Conservation (phyloP, 1,284 basidiomycete species). For the Irpex rosettiformis region DNA sequence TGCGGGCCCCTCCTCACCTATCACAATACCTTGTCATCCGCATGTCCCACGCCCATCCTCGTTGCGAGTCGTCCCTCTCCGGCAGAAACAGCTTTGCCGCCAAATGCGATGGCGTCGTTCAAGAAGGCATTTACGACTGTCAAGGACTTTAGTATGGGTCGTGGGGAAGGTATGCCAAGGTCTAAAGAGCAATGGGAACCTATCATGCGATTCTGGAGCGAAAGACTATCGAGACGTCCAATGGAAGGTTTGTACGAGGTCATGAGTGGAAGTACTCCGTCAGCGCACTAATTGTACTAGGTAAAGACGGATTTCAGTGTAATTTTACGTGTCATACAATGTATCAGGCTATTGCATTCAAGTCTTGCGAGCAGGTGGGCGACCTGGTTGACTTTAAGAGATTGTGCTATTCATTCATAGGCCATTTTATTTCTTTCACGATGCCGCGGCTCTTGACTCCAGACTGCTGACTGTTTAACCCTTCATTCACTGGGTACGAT, state of each 20-base stretch:
- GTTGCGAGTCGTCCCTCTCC: conserved; percentile 55
- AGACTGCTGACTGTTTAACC: too few relatives aligned
- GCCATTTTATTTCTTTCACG: too few relatives aligned
- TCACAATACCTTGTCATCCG: conserved; percentile 57
- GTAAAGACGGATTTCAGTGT: neutral
- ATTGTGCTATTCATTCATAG: too few relatives aligned
- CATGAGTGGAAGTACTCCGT: conserved; percentile 35
- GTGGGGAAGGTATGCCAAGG: conserved; percentile 66
- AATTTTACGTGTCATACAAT: too few relatives aligned
- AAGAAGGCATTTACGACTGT: conserved; percentile 57
- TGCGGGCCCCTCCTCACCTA: conserved; percentile 75
- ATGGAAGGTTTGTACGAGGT: conserved; percentile 77
- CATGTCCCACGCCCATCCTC: conserved; percentile 60
- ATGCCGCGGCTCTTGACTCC: too few relatives aligned
- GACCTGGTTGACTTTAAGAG: too few relatives aligned
- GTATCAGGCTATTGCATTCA: too few relatives aligned
- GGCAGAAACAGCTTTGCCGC: conserved; percentile 40
- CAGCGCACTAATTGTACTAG: neutral
- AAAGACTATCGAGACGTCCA: conserved; percentile 55
- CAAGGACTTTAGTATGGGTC: conserved; percentile 42
- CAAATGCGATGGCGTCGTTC: conserved; percentile 44
- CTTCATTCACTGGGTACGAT: too few relatives aligned
- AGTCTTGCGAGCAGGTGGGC: too few relatives aligned
- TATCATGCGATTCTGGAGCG: conserved; percentile 87
- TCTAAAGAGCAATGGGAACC: conserved; percentile 78